Base-by-base conservation (phyloP, 345 rosid species). In the Psidium friedrichsthalianum region DNA sequence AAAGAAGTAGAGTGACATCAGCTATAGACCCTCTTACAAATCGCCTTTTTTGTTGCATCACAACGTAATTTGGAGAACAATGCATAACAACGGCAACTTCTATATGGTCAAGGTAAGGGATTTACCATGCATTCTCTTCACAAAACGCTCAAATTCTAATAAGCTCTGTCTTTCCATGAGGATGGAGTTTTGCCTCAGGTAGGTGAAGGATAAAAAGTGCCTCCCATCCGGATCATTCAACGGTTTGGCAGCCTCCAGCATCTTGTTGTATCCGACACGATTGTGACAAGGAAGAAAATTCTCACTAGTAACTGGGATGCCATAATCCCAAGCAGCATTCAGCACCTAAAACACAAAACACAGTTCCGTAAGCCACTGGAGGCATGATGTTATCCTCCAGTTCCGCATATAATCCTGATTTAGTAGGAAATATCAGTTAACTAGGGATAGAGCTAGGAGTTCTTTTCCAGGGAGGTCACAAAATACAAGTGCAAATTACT, bases 71-170 rank as follows among this genome's bases (percentile, higher is more conserved):
- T n/a, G 36, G 58, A 27, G n/a, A 36, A 29, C 36, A 56, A 4
- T 27, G n/a, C 40, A 32, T 52, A 24, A 29, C 16, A 42, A 52
- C 24, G 0, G 47, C 42, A 82, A 29, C 54, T 49, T 49, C 56
- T 47, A 82, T 51, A 55, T 0, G 58, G 15, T 25, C 36, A 40
- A 56, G 52, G 59, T 54, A 80, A 56, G 56, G 12, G 29, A 51
- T 40, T 89, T 92, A 98, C 99, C 99, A 76, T 98, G 99, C 94
- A 96, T 92, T 89, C 94, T 93, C 90, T 94, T 96, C 90, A 96
- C 93, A 83, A 98, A 96, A 11, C 88, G 91, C 57, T 96, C 95
- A 27, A 98, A 95, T 87, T 98, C 98, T 74, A 91, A 82, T 84
- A 94, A 88, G 93, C 93, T 94, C 61, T 90, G 94, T 86, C 94